Evolutionary conservation across 352 stramenopile genomes (phyloP), one percentile per base, ranked within the genome.

Genomic region (Nothophytophthora sp.): DNA sequence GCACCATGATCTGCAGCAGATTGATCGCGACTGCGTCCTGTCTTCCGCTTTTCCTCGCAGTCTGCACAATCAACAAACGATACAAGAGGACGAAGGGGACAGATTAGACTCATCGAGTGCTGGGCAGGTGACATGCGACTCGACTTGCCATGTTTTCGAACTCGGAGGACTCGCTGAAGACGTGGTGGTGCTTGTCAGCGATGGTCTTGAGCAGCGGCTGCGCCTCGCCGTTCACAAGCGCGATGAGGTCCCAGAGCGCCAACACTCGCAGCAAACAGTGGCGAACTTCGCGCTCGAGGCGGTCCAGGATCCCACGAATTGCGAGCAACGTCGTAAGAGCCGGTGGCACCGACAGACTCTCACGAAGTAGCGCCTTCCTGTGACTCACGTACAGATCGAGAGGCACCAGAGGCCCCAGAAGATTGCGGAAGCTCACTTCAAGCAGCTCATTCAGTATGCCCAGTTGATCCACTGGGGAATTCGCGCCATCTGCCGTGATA

Each of bases 361-460:
- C 52, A 5, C 25, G 30, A 5, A 52, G 23, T n/a, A 88, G 41
- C 16, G 57, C 15, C 37, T 68, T 69, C 23, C 63, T 77, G 49
- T 86, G 62, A n/a, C 60, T 60, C 0, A 53, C 60, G 36, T 88
- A 90, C 15, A 83, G 43, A 15, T 68, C 51, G 15, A 74, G 24
- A 0, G 64, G 52, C 10, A 90, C 63, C 18, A 90, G 45, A 1
- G 80, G 56, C 0, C 77, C 72, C 28, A 78, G 76, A n/a, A 90
- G 56, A 44, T 82, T 90, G 37, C 62, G 68, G 48, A 87, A 87
- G 36, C 80, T 86, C 43, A 90, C 72, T 42, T 85, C 70, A 5
- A 90, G 46, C 23, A 90, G 65, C 32, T 88, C 74, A 16, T 76
- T 71, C 12, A 90, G 63, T 8, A 90, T 32, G 2, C 43, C 50